Evolutionary conservation across 2,329 filamentous ascomycete species (phyloP).

Genomic region (Neofusicoccum umdonicola): DNA sequence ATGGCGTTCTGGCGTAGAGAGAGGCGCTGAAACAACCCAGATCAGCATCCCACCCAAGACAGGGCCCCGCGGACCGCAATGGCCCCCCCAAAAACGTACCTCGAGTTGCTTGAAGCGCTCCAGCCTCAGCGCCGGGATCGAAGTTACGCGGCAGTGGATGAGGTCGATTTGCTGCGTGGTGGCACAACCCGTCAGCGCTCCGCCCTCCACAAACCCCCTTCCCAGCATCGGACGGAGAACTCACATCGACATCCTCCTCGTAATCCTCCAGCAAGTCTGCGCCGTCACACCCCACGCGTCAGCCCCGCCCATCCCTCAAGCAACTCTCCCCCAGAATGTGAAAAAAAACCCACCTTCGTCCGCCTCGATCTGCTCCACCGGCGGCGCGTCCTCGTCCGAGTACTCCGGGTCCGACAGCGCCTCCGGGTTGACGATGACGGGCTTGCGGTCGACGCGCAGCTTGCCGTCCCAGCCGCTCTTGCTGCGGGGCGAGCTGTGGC

Average conservation of each 20-base stretch:
- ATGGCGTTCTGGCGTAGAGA: constrained; percentile 94
- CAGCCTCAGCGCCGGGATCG: constrained; percentile 73
- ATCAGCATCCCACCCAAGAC: background rate
- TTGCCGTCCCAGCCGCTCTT: constrained; percentile 76
- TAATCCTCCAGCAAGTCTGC: constrained; percentile 60
- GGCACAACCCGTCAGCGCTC: background rate
- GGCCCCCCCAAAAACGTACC: constrained; percentile 37
- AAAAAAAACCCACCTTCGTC: constrained; percentile 65
- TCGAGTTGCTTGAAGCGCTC: constrained; percentile 76
- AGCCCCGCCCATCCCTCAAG: background rate
- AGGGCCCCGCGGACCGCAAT: background rate
- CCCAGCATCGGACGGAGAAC: constrained; percentile 51
- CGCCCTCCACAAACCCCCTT: constrained; percentile 52
- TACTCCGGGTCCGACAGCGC: constrained; percentile 82
- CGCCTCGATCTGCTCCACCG: constrained; percentile 72
- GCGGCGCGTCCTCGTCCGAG: constrained; percentile 67
- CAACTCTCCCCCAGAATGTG: background rate
- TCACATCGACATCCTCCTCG: constrained; percentile 50
- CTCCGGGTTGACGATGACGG: constrained; percentile 72
- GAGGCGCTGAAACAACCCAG: constrained; percentile 52
- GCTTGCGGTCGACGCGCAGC: constrained; percentile 69
- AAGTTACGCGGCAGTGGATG: constrained; percentile 80
- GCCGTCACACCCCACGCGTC: constrained; percentile 9
- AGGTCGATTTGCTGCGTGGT: constrained; percentile 62
- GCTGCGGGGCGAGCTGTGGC: constrained; percentile 27